Conservation (phyloP, 441 rosid genomes). For the Cnidoscolus chayamansa region DNA sequence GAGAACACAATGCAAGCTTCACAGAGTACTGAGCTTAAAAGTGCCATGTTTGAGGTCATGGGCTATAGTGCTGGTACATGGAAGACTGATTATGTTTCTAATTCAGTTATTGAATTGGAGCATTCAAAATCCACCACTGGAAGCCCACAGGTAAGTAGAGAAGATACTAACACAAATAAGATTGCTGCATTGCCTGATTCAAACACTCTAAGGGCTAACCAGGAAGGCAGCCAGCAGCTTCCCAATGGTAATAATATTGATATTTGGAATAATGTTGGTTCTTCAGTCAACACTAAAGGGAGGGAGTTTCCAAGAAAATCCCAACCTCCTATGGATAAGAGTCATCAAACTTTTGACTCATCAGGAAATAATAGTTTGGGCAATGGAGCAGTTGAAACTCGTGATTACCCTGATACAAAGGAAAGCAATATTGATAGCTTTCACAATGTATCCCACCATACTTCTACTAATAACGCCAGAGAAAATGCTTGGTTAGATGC, state of each 20-base stretch:
- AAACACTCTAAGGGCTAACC: conserved; percentile 33
- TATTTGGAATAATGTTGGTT: conserved; percentile 43
- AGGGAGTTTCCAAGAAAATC: conserved; percentile 27
- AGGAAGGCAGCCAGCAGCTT: conserved; percentile 38
- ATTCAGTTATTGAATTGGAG: conserved; percentile 33
- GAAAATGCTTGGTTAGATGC: conserved; percentile 47
- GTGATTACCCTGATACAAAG: conserved; percentile 31
- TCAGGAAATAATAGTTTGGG: conserved; percentile 37
- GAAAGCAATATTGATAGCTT: conserved; percentile 42
- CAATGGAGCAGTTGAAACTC: conserved; percentile 31
- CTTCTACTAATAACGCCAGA: conserved; percentile 31
- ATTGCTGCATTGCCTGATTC: conserved; percentile 35
- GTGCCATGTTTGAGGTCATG: conserved; percentile 29
- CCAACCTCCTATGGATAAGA: conserved; percentile 34
- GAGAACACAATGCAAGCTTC: conserved; percentile 39
- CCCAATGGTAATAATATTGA: conserved; percentile 34
- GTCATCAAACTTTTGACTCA: conserved; percentile 44
- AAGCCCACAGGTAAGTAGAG: conserved; percentile 29
- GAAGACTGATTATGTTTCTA: conserved; percentile 44
- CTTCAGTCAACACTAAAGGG: conserved; percentile 26
- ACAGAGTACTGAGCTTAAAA: conserved; percentile 26
- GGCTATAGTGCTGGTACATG: conserved; percentile 42
- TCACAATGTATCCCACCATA: conserved; percentile 32
- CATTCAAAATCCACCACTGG: conserved; percentile 28
- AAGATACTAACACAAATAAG: conserved; percentile 38